These are phyloP conservation scores for Penicillium lividum DNA, from an alignment of 495 filamentous ascomycete genomes.

Conservation along the genomic window DNA sequence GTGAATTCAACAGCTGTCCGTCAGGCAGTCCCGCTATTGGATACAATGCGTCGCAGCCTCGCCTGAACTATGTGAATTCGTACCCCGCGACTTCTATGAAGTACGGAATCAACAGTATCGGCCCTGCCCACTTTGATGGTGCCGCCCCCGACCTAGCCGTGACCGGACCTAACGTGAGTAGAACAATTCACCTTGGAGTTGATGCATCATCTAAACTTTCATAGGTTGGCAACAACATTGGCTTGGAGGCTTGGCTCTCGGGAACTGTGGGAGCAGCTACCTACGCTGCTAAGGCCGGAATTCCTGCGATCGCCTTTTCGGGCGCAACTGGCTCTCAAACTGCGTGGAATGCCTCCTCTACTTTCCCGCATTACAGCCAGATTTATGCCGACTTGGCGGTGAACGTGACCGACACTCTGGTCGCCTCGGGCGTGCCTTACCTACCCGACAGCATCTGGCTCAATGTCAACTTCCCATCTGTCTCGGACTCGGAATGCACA, in stretches of 20 bases:
- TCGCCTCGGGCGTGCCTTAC: constrained; percentile 59
- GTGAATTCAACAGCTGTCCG: constrained; percentile 62
- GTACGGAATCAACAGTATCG: constrained; percentile 59
- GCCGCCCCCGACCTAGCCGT: constrained; percentile 57
- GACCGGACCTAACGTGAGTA: constrained; percentile 57
- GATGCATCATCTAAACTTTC: neutral
- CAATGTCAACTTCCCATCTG: constrained; percentile 65
- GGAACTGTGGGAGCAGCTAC: constrained; percentile 64
- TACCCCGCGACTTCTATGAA: constrained; percentile 66
- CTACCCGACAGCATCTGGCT: constrained; percentile 59
- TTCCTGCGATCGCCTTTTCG: constrained; percentile 67
- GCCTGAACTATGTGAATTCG: constrained; percentile 69
- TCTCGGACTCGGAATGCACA: constrained; percentile 46
- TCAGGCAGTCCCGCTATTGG: constrained; percentile 54
- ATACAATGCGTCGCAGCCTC: constrained; percentile 54
- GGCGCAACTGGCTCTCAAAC: constrained; percentile 51
- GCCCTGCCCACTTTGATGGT: constrained; percentile 51
- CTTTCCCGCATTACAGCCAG: constrained; percentile 49
- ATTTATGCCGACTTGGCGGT: constrained; percentile 63
- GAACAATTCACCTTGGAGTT: no score
- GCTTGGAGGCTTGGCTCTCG: constrained; percentile 51
- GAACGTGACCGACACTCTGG: constrained; percentile 53
- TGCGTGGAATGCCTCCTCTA: constrained; percentile 47
- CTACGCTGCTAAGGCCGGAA: constrained; percentile 53
- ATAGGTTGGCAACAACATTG: constrained; percentile 56